A percentile compares a stretch with the other conserved stretches of the same genome.
phyloP scores from a whole-genome alignment of 2,329 filamentous ascomycete genomes.

The Fusarium beomiforme region DNA sequence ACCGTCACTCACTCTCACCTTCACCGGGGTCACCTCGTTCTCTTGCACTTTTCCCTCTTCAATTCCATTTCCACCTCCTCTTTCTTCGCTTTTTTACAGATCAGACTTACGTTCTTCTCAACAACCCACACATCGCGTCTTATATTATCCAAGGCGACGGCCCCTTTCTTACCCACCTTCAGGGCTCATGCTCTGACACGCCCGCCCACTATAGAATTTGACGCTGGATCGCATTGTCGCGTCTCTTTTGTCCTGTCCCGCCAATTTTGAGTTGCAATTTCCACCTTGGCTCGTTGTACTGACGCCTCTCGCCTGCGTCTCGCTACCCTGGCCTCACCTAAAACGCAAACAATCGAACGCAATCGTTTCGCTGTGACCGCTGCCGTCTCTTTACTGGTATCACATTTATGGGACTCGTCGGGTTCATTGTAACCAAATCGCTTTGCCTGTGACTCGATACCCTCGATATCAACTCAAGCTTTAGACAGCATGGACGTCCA shows the following conservation, averaged over 20 bases:
- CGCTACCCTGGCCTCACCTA: slow-evolving; percentile 8
- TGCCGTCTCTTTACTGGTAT: background rate
- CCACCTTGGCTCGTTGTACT: slow-evolving; percentile 10
- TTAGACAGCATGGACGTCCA: slow-evolving; percentile 43
- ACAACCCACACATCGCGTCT: slow-evolving; percentile 1
- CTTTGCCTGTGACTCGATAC: slow-evolving; percentile 15
- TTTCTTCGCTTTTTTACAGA: slow-evolving; percentile 6
- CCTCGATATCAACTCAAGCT: slow-evolving; percentile 14
- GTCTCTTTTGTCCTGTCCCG: background rate
- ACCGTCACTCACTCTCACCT: slow-evolving; percentile 11
- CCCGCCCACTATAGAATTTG: slow-evolving; percentile 6
- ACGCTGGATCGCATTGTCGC: slow-evolving; percentile 15
- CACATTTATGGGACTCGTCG: slow-evolving; percentile 9
- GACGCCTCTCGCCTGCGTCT: slow-evolving; percentile 7
- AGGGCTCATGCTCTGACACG: slow-evolving; percentile 36
- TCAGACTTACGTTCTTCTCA: slow-evolving; percentile 11
- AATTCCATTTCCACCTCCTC: slow-evolving; percentile 25
- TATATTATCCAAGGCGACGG: background rate
- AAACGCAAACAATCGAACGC: slow-evolving; percentile 3
- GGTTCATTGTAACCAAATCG: slow-evolving; percentile 9
- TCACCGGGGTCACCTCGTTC: slow-evolving; percentile 16
- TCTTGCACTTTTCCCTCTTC: slow-evolving; percentile 33
- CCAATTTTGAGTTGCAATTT: slow-evolving; percentile 5
- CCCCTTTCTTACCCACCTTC: background rate
- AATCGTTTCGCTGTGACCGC: background rate